A percentile compares a stretch with the other conserved stretches of the same genome.
phyloP scores from a whole-genome alignment of 257 asterid genomes.

The Solanum chaucha region DNA sequence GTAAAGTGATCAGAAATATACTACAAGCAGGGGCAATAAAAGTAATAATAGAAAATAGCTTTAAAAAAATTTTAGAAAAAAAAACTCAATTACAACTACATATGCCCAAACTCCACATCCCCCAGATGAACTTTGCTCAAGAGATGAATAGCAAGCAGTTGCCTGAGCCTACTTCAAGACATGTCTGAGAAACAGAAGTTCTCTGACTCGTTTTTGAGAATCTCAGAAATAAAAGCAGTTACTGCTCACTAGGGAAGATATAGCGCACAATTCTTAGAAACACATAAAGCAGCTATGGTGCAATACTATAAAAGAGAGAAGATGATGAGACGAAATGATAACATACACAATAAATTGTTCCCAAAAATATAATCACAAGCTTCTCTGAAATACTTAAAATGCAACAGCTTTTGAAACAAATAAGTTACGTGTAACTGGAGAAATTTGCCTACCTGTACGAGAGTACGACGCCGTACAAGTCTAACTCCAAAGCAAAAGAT shows the following conservation, averaged over 20 bases:
- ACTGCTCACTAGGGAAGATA: not conserved
- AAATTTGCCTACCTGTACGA: constrained; percentile 51
- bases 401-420: not conserved
- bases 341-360: not conserved
- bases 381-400: not conserved
- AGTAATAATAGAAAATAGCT: not conserved
- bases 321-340: not conserved
- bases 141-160: not conserved
- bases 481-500: constrained; percentile 67
- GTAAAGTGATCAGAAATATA: not conserved
- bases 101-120: not conserved
- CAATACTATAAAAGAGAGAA: not conserved
- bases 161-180: not conserved
- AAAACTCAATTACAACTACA: not conserved
- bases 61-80: not conserved
- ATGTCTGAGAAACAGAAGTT: not conserved
- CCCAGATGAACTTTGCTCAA: not conserved
- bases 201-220: not conserved
- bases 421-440: not conserved
- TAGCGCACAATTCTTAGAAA: not conserved
- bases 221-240: not conserved
- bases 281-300: not conserved
- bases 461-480: constrained; percentile 59
- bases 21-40: not conserved
- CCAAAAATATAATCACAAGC: not conserved